Percentiles rank a stretch among this genome's conserved stretches.
Conservation (phyloP, 352 stramenopile genomes). For the Globisporangium cylindrosporum region DNA sequence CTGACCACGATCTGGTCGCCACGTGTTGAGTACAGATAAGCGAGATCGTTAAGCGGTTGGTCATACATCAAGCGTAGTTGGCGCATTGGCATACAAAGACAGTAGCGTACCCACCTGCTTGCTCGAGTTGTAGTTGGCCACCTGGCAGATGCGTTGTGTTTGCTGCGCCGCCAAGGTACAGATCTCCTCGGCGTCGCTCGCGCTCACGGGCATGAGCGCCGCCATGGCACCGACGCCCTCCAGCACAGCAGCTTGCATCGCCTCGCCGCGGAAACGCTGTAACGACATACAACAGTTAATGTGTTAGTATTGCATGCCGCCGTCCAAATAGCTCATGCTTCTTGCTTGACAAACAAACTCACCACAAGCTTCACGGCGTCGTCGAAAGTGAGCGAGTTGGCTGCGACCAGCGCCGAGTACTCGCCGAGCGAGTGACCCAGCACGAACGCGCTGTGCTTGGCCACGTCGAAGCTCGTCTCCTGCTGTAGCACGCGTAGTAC, state of each 20-base stretch:
- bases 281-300: neutral
- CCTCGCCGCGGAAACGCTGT: slow-evolving; percentile 61
- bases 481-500: slow-evolving; percentile 72
- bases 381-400: slow-evolving; percentile 56
- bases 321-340: neutral
- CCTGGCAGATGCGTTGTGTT: slow-evolving; percentile 52
- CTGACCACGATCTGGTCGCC: slow-evolving; percentile 60
- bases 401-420: slow-evolving; percentile 82
- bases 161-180: slow-evolving; percentile 37
- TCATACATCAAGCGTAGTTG: too few species aligned
- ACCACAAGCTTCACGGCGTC: slow-evolving; percentile 70
- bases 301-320: neutral
- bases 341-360: neutral
- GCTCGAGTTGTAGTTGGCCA: slow-evolving; percentile 89
- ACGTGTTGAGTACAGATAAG: too few species aligned
- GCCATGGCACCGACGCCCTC: slow-evolving; percentile 65
- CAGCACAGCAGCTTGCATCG: slow-evolving; percentile 66
- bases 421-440: slow-evolving; percentile 85
- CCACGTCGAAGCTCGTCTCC: slow-evolving; percentile 44
- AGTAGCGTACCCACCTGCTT: slow-evolving; percentile 49
- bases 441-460: slow-evolving; percentile 31
- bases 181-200: slow-evolving; percentile 49
- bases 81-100: too few species aligned
- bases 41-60: too few species aligned
- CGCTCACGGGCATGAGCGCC: slow-evolving; percentile 65